Evolutionary conservation across 2,329 filamentous ascomycete genomes (phyloP).

Genomic region (Calonectria leucothoes): DNA sequence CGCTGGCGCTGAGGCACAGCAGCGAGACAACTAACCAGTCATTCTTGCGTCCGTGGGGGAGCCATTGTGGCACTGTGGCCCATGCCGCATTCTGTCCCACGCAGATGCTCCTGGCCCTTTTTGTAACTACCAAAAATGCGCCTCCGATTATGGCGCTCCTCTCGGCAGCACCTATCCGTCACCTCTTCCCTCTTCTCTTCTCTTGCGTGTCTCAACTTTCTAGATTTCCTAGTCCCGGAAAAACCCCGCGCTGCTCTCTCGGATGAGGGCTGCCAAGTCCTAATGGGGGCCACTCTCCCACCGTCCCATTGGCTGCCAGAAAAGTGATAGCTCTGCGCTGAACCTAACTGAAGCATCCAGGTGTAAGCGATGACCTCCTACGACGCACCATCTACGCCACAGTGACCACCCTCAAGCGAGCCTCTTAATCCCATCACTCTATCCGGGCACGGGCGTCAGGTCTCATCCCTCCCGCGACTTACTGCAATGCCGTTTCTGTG

Average conservation of each 20-base stretch:
- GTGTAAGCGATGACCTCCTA: constrained; percentile 4
- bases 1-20: background rate
- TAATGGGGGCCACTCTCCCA: background rate
- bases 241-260: background rate
- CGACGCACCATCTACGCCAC: constrained; percentile 9
- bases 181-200: background rate
- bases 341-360: background rate
- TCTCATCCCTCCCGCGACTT: background rate
- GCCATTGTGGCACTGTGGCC: background rate
- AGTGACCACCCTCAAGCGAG: background rate
- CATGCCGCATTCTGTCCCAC: background rate
- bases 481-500: background rate
- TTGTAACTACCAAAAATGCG: background rate
- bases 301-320: background rate
- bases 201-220: background rate
- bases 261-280: background rate
- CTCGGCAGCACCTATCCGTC: background rate
- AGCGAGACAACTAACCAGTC: constrained; percentile 4
- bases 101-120: background rate
- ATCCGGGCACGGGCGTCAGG: background rate
- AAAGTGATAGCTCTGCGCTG: background rate
- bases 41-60: background rate
- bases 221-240: background rate
- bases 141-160: background rate
- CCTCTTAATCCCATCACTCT: background rate